Base-by-base conservation (phyloP, 2,329 filamentous ascomycete species). In the Apiospora malaysiana region DNA sequence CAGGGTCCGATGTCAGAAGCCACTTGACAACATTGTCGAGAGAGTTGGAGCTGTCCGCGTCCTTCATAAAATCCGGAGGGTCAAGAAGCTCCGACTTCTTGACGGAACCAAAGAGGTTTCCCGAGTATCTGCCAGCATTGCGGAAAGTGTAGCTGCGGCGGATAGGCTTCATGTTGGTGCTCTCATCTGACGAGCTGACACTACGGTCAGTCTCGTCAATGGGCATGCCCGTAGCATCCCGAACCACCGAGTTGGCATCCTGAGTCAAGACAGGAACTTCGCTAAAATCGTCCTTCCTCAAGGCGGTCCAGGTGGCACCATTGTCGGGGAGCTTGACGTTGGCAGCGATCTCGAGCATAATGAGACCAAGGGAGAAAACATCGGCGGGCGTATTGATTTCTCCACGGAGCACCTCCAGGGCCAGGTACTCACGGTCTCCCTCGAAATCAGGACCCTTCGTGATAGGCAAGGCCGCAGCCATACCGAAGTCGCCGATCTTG, bases 241-340 rank as follows among this genome's bases (percentile, higher is more conserved):
- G 91, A 70, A 89, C 83, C 68, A 96, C 87, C 68, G 89, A 89
- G 76, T 89, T 92, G 42, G 91, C 89, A 68, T 88, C 92, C 84
- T 91, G 95, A 1, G 94, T 98, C 71, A 99, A 87, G 77, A 92
- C 94, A 1, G 95, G 95, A 18, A 98, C 89, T 75, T 95, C 93
- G 71, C 92, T 94, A 79, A 98, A 91, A 79, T 98, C 95, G 46
- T 94, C 95, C 70, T 93, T 93, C 67, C 96, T 91, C 66, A 99
- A 88, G 66, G 94, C 94, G 77, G 95, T 91, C 96, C 96, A 99
- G 21, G 92, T 93, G 21, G 91, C 88, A 65, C 96, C 96, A 75
- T 98, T 97, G 78, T 98, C 94, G 0, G 96, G 96, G 40, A 99
- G 91, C 73, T 94, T 91, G 68, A 97, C 94, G 78, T 99, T 99